Conservation (phyloP, 2,329 filamentous ascomycete genomes). For the Hypoxylon sp. region DNA sequence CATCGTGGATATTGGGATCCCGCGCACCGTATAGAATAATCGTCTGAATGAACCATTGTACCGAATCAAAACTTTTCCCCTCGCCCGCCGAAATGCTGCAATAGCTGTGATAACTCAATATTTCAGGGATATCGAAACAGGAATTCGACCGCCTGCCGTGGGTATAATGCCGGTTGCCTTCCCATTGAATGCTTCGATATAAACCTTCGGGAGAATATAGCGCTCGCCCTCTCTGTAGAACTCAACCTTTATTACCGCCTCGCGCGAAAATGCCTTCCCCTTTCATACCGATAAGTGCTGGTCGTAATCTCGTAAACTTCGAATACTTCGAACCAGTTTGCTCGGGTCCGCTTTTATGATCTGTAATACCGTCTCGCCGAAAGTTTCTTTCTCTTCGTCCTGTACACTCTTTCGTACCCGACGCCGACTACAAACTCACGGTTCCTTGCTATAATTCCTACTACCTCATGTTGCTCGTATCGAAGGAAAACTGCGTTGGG, state of each 20-base stretch:
- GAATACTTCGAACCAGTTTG: neutral
- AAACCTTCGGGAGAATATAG: slow-evolving; percentile 23
- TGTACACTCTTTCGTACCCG: neutral
- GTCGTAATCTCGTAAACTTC: slow-evolving; percentile 13
- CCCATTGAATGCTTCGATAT: slow-evolving; percentile 38
- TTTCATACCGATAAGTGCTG: slow-evolving; percentile 5
- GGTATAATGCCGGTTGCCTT: slow-evolving; percentile 46
- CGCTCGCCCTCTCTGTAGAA: slow-evolving; percentile 17
- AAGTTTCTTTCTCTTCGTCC: slow-evolving; percentile 10
- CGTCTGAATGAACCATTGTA: slow-evolving; percentile 24
- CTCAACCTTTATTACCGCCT: slow-evolving; percentile 1
- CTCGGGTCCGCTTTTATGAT: slow-evolving; percentile 2
- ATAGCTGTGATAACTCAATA: slow-evolving; percentile 32
- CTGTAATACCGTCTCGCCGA: slow-evolving; percentile 1
- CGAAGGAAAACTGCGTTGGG: slow-evolving; percentile 84
- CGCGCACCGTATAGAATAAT: slow-evolving; percentile 26
- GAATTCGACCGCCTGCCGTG: slow-evolving; percentile 41
- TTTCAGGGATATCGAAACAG: slow-evolving; percentile 32
- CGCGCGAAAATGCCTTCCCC: slow-evolving; percentile 8
- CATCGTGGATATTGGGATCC: slow-evolving; percentile 33
- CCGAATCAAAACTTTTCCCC: slow-evolving; percentile 33
- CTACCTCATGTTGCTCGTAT: slow-evolving; percentile 68
- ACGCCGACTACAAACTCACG: neutral
- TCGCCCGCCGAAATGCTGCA: slow-evolving; percentile 30
- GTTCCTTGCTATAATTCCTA: slow-evolving; percentile 9